phyloP scores from a whole-genome alignment of 495 filamentous ascomycete species.

The Delitschia confertaspora region DNA sequence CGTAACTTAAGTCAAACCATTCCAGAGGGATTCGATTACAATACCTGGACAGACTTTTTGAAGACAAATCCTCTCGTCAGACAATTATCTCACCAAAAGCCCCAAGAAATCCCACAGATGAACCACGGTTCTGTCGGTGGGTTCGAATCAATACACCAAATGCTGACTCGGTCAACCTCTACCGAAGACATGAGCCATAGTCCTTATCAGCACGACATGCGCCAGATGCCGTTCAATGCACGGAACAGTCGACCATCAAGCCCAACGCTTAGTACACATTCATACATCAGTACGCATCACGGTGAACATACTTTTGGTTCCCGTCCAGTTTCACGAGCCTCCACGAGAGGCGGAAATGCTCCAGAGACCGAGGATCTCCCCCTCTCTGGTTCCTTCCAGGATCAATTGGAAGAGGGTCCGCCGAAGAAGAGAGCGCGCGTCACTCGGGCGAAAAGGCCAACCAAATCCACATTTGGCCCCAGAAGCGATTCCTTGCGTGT shows the following conservation, averaged over 20 bases:
- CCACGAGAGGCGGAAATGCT: no score
- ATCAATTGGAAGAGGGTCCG: constrained; percentile 32
- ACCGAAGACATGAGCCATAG: no score
- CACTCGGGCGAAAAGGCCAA: constrained; percentile 58
- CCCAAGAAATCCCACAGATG: not conserved
- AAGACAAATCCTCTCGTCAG: constrained; percentile 31
- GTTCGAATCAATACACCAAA: constrained; percentile 24
- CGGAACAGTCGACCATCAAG: constrained; percentile 34
- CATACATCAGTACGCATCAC: constrained; percentile 1
- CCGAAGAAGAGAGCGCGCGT: constrained; percentile 65
- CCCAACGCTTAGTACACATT: constrained; percentile 15
- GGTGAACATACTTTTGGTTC: constrained; percentile 23
- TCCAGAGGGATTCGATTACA: constrained; percentile 57
- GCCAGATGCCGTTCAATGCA: constrained; percentile 21
- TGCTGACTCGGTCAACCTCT: constrained; percentile 17
- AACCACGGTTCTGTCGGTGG: constrained; percentile 8
- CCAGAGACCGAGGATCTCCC: no score
- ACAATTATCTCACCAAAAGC: constrained; percentile 15
- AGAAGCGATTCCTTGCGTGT: constrained; percentile 75
- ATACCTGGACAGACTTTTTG: constrained; percentile 45
- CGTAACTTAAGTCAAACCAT: constrained; percentile 51
- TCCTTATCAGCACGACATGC: not conserved
- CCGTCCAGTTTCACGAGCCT: constrained; percentile 52
- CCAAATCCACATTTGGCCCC: constrained; percentile 57
- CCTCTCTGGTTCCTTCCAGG: not conserved